These are phyloP conservation scores for Pittosporum tobira DNA, from an alignment of 129 eudicot species.

Conservation along the genomic window DNA sequence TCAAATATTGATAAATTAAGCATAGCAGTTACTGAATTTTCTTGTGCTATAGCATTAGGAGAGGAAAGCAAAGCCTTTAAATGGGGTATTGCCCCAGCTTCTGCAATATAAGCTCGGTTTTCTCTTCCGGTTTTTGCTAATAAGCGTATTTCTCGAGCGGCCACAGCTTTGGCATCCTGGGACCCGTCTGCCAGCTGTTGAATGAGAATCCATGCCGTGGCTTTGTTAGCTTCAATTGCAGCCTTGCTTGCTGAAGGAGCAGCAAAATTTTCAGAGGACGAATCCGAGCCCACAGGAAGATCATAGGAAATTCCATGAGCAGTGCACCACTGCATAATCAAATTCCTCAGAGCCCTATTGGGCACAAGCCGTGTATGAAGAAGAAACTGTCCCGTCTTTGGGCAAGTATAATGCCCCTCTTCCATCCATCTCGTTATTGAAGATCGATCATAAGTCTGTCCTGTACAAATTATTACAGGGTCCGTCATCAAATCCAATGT, in stretches of 20 bases:
- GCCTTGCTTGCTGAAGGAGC: constrained; percentile 42
- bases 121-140: constrained; percentile 61
- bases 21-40: constrained; percentile 70
- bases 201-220: constrained; percentile 48
- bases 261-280: constrained; percentile 19
- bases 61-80: constrained; percentile 42
- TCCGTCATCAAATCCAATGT: constrained; percentile 76
- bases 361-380: constrained; percentile 54
- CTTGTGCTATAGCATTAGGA: constrained; percentile 42
- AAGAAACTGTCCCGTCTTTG: constrained; percentile 66
- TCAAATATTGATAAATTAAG: constrained; percentile 67
- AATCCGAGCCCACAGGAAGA: constrained; percentile 38
- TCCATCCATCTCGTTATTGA: constrained; percentile 71
- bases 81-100: constrained; percentile 66
- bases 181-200: constrained; percentile 51
- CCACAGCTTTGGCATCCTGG: constrained; percentile 43
- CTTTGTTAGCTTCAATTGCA: constrained; percentile 61
- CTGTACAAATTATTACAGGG: constrained; percentile 71
- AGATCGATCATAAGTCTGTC: constrained; percentile 71
- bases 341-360: constrained; percentile 56
- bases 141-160: constrained; percentile 60
- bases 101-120: constrained; percentile 65
- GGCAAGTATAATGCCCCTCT: constrained; percentile 68
- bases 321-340: constrained; percentile 63
- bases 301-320: constrained; percentile 46